Conservation (phyloP, 129 eudicot species). For the Flaveria robusta region DNA sequence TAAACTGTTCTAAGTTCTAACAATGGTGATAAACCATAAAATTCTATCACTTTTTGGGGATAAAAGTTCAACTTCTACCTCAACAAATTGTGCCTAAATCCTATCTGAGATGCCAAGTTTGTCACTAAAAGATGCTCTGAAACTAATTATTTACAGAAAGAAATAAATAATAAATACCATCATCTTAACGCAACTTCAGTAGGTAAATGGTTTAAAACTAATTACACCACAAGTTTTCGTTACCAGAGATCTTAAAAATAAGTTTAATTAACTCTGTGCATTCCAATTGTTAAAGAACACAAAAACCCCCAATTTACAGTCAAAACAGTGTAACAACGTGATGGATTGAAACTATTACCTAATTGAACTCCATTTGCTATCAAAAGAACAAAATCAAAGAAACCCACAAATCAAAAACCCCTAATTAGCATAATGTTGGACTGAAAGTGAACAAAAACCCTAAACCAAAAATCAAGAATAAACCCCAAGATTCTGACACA, state of each 20-base stretch:
- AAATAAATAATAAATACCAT: not conserved
- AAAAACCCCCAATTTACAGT: slow-evolving; percentile 27
- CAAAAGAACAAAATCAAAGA: slow-evolving; percentile 26
- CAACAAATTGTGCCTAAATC: slow-evolving; percentile 5
- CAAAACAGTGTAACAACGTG: slow-evolving; percentile 20
- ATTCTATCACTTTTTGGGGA: not conserved
- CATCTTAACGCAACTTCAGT: not conserved
- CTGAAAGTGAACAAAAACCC: slow-evolving; percentile 29
- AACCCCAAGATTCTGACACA: slow-evolving; percentile 25
- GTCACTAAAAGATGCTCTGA: not conserved
- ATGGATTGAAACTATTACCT: slow-evolving; percentile 30
- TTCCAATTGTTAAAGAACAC: slow-evolving; percentile 14
- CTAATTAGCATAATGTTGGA: slow-evolving; percentile 33
- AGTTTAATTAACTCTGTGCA: slow-evolving; percentile 6
- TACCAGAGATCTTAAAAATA: slow-evolving; percentile 17
- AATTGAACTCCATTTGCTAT: slow-evolving; percentile 26
- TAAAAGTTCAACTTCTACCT: slow-evolving; percentile 10
- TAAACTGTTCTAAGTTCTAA: not conserved
- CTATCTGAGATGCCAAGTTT: not conserved
- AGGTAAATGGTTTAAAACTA: not conserved
- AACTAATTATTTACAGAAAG: slow-evolving; percentile 24
- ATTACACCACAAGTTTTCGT: slow-evolving; percentile 7
- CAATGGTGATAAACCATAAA: not conserved
- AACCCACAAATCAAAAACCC: slow-evolving; percentile 28
- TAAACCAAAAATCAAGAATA: slow-evolving; percentile 29